Evolutionary conservation across 1,284 basidiomycete species (phyloP), one percentile per base, ranked within the genome.

Genomic region (Vanrija sp.): DNA sequence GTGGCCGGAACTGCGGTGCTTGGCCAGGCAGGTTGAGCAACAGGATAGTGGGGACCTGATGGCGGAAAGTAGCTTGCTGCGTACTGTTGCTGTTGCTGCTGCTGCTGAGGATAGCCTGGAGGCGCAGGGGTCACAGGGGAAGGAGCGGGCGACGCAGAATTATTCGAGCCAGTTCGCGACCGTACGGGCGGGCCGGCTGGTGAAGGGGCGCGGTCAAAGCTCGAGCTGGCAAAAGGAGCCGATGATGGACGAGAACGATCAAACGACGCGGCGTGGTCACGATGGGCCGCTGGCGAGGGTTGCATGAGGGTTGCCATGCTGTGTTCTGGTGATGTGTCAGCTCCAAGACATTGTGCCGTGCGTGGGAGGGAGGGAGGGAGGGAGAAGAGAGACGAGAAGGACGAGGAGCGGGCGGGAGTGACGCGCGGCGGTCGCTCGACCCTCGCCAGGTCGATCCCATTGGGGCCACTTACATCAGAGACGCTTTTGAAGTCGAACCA

Each of bases 251-350:
- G 65, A 59, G 25, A 57, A 49, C 62, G 64, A 41, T 72, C 72
- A 60, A 70, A 71, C 19, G 72, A 71, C n/a, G 67, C 43, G 38
- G 65, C 48, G 47, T 69, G 60, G 59, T 73, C 72, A 49, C 72
- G 71, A 49, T 69, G 67, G 46, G 57, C 51, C 19, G 64, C 57
- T 18, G 31, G 31, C 15, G 31, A 31, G 31, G 63, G 59, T 41
- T 66, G 66, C 63, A 69, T 68, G 52, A 71, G 53, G 36, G 62
- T 68, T 53, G 71, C 71, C 71, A 73, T 73, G 60, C 59, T 66
- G 63, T 52, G 46, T 36, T 39, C 38, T 19, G 31, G 12, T 35
- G 6, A 25, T 3, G n/a, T 31, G 18, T 31, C 20, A 37, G 12
- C 24, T 20, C 19, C 23, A 25, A 9, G 5, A 9, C 10, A 14